phyloP scores from a whole-genome alignment of 345 rosid species.

The Eucalyptus marginata region DNA sequence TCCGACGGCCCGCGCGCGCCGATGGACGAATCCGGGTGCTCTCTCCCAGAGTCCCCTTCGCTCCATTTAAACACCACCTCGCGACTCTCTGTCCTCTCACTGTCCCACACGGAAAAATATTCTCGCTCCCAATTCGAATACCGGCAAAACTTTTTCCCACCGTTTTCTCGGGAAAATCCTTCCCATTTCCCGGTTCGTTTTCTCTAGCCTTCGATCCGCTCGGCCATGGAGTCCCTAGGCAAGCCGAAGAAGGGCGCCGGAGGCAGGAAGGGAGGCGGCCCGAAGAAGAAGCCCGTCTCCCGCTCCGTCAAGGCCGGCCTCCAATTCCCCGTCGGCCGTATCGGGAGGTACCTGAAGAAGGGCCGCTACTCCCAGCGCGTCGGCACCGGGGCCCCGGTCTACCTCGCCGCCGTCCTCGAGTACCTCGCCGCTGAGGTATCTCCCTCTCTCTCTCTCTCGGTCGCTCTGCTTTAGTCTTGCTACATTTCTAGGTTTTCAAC shows the following conservation, averaged over 20 bases:
- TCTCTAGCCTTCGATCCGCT: neutral
- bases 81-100: neutral
- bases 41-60: neutral
- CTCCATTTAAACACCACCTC: neutral
- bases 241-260: constrained; percentile 29
- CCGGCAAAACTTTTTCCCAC: neutral
- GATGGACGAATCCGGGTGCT: neutral
- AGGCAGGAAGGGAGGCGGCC: constrained; percentile 27
- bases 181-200: neutral
- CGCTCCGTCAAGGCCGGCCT: constrained; percentile 25
- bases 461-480: neutral
- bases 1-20: constrained; percentile 1
- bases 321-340: constrained; percentile 26
- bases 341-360: constrained; percentile 27
- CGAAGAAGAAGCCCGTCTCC: constrained; percentile 24
- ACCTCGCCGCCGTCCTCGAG: constrained; percentile 31
- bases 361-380: constrained; percentile 25
- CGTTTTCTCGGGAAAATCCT: neutral
- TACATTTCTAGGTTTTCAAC: neutral
- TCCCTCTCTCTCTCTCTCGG: neutral
- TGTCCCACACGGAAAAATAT: neutral
- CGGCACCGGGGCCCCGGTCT: constrained; percentile 25
- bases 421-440: constrained; percentile 26
- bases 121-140: neutral
- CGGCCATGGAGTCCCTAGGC: constrained; percentile 6